Conservation (phyloP, 768 basidiomycete genomes). For the Lactarius hengduanensis region DNA sequence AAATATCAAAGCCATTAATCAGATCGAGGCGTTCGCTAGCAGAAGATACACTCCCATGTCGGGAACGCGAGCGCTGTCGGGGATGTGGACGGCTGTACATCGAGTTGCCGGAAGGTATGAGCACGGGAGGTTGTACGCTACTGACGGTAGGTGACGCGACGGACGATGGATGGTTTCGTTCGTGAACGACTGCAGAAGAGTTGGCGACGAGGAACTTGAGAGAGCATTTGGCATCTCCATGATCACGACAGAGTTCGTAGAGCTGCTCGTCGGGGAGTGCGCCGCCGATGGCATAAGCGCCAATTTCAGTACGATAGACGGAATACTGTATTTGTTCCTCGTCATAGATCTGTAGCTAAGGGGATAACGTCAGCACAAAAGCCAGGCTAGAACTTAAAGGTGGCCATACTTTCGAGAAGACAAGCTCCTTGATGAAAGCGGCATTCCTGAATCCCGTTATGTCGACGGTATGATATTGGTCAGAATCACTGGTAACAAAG, state of each 20-base stretch:
- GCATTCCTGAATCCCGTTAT: constrained; percentile 64
- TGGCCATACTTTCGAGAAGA: constrained; percentile 67
- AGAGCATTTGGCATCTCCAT: constrained; percentile 74
- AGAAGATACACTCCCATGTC: constrained; percentile 72
- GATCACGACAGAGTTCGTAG: constrained; percentile 64
- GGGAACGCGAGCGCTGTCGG: constrained; percentile 38
- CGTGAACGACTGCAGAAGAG: constrained; percentile 59
- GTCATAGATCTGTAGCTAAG: constrained; percentile 74
- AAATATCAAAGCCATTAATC: constrained; percentile 66
- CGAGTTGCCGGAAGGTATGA: constrained; percentile 41
- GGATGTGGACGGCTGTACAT: constrained; percentile 48
- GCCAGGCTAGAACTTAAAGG: constrained; percentile 9
- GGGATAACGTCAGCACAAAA: constrained; percentile 18
- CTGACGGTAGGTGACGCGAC: constrained; percentile 41
- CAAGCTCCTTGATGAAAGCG: constrained; percentile 73
- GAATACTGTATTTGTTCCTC: constrained; percentile 77
- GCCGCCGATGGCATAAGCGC: constrained; percentile 69
- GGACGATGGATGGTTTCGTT: constrained; percentile 40
- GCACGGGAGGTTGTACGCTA: constrained; percentile 55
- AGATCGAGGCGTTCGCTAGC: constrained; percentile 58
- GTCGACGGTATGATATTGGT: constrained; percentile 69
- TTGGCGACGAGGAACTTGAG: constrained; percentile 84
- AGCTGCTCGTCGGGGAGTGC: constrained; percentile 70
- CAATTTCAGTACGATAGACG: constrained; percentile 88
- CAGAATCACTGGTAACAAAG: constrained; percentile 76